Base-by-base conservation (phyloP, 306 rosid species). In the Aeschynomene evenia region DNA sequence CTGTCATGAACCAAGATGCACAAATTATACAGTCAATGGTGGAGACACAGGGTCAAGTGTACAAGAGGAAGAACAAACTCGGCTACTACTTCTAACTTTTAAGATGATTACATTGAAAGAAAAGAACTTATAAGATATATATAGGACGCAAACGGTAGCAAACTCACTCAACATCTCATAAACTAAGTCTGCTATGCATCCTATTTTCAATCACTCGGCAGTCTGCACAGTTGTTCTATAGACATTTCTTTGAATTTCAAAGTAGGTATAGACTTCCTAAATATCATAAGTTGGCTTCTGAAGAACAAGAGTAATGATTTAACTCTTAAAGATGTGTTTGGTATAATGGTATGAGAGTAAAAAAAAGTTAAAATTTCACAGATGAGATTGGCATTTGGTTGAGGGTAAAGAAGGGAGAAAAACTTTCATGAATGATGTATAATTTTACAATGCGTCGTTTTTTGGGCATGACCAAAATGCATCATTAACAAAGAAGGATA, bases 21-120 rank as follows among this genome's bases (percentile, higher is more conserved):
- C 21, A 23, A 70, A 37, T 66, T 4, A 75, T 34, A 34, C 45
- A 52, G 48, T 65, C 50, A 65, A 24, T 51, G 33, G 28, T 16
- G 65, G 70, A 66, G 73, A 79, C n/a, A 31, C 33, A 13, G 42
- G 31, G 28, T 66, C 45, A 66, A 72, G 71, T 15, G 66, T n/a
- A 72, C 36, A 48, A 65, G 34, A 29, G 52, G 22, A 58, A 22
- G 60, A 39, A 40, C 60, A 66, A 66, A 37, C 33, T 16, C 56
- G 5, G 23, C 33, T 28, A 66, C 13, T 71, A n/a, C n/a, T n/a
- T n/a, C n/a, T 13, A 20, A 37, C 62, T 7, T 15, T 49, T 37
- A 12, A 37, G 39, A 50, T 31, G 24, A 52, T 60, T 53, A 57
- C 18, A 75, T 33, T 33, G 54, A 57, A 22, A 31, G 19, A 70